Conservation (phyloP, 2,329 filamentous ascomycete species). For the Hypoxylon sp. region DNA sequence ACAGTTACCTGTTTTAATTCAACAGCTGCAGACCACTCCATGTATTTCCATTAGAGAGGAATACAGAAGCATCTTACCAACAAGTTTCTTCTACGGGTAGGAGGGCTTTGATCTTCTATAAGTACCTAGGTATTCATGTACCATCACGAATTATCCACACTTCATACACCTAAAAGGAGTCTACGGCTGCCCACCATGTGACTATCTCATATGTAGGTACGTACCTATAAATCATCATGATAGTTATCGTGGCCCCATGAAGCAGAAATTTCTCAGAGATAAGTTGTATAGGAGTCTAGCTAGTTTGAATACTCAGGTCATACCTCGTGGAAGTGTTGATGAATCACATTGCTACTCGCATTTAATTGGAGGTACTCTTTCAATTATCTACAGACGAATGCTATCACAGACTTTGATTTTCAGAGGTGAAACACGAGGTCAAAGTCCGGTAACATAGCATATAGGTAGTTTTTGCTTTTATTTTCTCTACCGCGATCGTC, state of each 20-base stretch:
- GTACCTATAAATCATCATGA: too few relatives aligned
- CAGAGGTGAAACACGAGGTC: background rate
- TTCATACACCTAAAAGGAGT: background rate
- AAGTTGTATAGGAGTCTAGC: background rate
- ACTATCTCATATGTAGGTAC: background rate
- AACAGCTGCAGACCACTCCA: background rate
- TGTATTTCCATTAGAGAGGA: background rate
- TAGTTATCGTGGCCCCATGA: too few relatives aligned
- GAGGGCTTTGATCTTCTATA: background rate
- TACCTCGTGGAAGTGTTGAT: too few relatives aligned
- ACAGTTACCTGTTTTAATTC: background rate
- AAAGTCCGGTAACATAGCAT: background rate
- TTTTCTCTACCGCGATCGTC: slow-evolving; percentile 17
- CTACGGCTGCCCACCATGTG: background rate
- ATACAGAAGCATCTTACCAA: background rate
- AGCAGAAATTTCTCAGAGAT: background rate
- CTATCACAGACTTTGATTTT: background rate
- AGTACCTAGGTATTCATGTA: too few relatives aligned
- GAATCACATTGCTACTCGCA: background rate
- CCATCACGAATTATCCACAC: too few relatives aligned
- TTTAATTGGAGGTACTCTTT: background rate
- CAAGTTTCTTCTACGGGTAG: background rate
- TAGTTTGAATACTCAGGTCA: background rate
- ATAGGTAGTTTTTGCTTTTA: background rate
- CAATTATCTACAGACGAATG: slow-evolving; percentile 5